Conservation (phyloP, 2,329 filamentous ascomycete genomes). For the Leptographium galeiforme region DNA sequence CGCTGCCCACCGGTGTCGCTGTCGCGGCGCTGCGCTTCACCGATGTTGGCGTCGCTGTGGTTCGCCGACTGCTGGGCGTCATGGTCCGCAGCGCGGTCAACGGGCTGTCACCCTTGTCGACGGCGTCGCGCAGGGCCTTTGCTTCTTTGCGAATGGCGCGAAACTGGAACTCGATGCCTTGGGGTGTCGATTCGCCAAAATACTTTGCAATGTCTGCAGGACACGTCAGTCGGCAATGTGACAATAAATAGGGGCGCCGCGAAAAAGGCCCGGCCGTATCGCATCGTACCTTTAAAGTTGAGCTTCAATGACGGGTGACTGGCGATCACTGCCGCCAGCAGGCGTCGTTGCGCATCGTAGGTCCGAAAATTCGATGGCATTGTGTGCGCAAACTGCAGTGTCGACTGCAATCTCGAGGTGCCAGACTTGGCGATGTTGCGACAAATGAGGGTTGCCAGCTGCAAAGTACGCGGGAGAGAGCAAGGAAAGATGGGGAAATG, state of each 20-base stretch:
- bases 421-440: background rate
- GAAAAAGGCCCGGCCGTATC: background rate
- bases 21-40: constrained; percentile 7
- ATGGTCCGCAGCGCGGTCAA: constrained; percentile 16
- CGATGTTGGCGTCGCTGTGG: background rate
- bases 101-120: constrained; percentile 32
- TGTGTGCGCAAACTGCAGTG: background rate
- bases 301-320: constrained; percentile 40
- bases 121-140: constrained; percentile 30
- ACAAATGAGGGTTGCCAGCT: too few species aligned
- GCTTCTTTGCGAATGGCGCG: constrained; percentile 40
- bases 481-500: too few species aligned
- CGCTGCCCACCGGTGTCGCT: background rate
- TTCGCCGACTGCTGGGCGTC: constrained; percentile 15
- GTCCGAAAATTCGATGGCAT: constrained; percentile 45
- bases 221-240: background rate
- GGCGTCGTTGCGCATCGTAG: constrained; percentile 45
- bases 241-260: background rate
- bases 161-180: constrained; percentile 49
- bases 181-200: constrained; percentile 44
- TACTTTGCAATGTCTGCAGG: constrained; percentile 43
- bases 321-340: constrained; percentile 47
- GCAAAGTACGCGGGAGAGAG: too few species aligned
- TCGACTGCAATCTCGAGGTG: background rate
- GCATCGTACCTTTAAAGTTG: constrained; percentile 45